These are phyloP conservation scores for Cordyceps farinosa DNA, from an alignment of 2,329 filamentous ascomycete genomes.

Conservation along the genomic window DNA sequence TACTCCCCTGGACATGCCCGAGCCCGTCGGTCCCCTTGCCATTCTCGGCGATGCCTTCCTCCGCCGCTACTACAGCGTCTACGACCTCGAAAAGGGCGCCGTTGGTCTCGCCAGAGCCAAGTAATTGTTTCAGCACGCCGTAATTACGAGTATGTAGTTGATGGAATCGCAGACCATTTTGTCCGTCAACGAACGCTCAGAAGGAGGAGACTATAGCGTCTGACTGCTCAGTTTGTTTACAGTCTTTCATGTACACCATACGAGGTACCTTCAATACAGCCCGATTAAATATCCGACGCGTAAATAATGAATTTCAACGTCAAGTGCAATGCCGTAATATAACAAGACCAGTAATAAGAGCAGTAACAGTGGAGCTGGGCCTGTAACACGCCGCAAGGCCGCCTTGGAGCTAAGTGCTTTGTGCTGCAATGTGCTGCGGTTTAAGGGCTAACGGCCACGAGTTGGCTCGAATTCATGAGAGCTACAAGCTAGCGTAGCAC, in stretches of 20 bases:
- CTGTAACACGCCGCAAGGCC: background rate
- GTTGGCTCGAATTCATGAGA: background rate
- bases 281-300: background rate
- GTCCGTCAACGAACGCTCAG: background rate
- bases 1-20: slow-evolving; percentile 92
- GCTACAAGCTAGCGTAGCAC: background rate
- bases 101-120: slow-evolving; percentile 88
- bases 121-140: slow-evolving; percentile 28
- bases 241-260: slow-evolving; percentile 14
- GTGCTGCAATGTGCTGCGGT: background rate
- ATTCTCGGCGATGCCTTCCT: slow-evolving; percentile 89
- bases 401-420: background rate
- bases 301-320: background rate
- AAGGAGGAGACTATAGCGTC: background rate
- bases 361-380: background rate
- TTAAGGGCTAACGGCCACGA: background rate
- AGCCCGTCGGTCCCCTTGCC: slow-evolving; percentile 83
- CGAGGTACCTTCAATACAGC: slow-evolving; percentile 14
- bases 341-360: background rate
- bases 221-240: slow-evolving; percentile 1
- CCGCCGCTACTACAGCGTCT: slow-evolving; percentile 91
- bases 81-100: slow-evolving; percentile 84
- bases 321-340: background rate
- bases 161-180: background rate
- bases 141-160: background rate